Percentiles rank a stretch among this genome's conserved stretches.
Conservation (phyloP, 2,329 filamentous ascomycete species). For the Trichoderma brevicompactum region DNA sequence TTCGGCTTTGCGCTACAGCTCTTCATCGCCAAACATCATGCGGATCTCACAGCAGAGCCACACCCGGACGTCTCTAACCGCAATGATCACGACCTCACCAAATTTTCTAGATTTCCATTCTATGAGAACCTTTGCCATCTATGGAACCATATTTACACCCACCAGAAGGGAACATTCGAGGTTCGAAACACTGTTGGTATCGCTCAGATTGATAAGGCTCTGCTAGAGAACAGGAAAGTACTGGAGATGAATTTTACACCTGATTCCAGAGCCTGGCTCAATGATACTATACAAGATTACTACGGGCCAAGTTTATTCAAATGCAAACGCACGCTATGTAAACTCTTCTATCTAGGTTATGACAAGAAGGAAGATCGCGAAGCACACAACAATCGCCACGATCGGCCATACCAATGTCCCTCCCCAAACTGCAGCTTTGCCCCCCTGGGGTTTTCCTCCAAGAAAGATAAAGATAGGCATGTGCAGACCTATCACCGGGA, state of each 20-base stretch:
- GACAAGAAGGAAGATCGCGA: slow-evolving; percentile 3
- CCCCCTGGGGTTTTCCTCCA: neutral
- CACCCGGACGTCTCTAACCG: neutral
- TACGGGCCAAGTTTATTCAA: slow-evolving; percentile 14
- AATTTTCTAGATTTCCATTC: neutral
- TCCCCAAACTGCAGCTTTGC: neutral
- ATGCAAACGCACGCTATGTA: slow-evolving; percentile 11
- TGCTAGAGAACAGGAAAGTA: neutral
- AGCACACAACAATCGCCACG: slow-evolving; percentile 11
- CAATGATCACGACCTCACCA: neutral
- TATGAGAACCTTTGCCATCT: neutral
- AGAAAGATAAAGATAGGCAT: slow-evolving; percentile 7
- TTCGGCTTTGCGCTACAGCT: slow-evolving; percentile 1
- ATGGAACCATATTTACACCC: slow-evolving; percentile 18
- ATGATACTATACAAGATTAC: slow-evolving; percentile 1
- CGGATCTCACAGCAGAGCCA: neutral
- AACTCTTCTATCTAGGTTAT: slow-evolving; percentile 6
- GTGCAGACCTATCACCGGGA: neutral
- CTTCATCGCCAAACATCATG: neutral
- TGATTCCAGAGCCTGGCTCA: neutral
- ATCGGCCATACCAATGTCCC: slow-evolving; percentile 10
- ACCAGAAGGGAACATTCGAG: neutral
- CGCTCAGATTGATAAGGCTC: neutral
- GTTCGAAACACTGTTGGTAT: neutral
- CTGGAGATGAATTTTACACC: neutral